phyloP scores from a whole-genome alignment of 495 filamentous ascomycete species.

The Aspergillus carlsbadensis region DNA sequence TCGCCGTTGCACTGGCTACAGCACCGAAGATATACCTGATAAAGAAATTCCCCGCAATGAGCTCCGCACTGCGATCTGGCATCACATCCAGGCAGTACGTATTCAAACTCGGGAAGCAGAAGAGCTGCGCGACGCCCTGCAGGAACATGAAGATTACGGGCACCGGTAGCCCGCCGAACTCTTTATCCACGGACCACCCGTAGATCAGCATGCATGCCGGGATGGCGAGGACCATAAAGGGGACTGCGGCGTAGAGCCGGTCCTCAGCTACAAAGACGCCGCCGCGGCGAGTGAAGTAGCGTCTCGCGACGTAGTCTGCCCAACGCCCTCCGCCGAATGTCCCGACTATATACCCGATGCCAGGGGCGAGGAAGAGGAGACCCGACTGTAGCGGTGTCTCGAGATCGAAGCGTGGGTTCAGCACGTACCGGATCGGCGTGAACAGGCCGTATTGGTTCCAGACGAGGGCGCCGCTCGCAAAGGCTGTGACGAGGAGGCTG shows the following conservation, averaged over 20 bases:
- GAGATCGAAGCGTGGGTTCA: constrained; percentile 71
- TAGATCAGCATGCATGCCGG: constrained; percentile 68
- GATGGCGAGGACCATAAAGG: constrained; percentile 59
- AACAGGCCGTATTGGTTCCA: constrained; percentile 75
- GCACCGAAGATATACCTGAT: constrained; percentile 69
- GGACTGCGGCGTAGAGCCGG: constrained; percentile 59
- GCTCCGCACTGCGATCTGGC: constrained; percentile 61
- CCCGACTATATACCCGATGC: constrained; percentile 66
- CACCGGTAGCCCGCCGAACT: constrained; percentile 63
- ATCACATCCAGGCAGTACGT: constrained; percentile 78
- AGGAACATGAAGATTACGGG: constrained; percentile 69
- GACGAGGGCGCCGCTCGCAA: constrained; percentile 61
- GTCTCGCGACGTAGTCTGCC: constrained; percentile 64
- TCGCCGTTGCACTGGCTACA: constrained; percentile 60
- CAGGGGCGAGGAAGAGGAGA: constrained; percentile 73
- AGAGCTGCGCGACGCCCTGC: constrained; percentile 69
- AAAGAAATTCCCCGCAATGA: constrained; percentile 73
- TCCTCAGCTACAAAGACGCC: constrained; percentile 67
- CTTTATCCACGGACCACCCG: constrained; percentile 69
- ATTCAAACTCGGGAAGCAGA: constrained; percentile 71
- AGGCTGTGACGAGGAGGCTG: constrained; percentile 60
- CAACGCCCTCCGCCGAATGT: constrained; percentile 72
- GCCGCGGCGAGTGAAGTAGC: constrained; percentile 56
- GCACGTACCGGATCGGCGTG: constrained; percentile 71
- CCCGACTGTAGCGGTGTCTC: constrained; percentile 64